These are phyloP conservation scores for Penicillium sp. DNA, from an alignment of 2,329 filamentous ascomycete species.

Conservation along the genomic window DNA sequence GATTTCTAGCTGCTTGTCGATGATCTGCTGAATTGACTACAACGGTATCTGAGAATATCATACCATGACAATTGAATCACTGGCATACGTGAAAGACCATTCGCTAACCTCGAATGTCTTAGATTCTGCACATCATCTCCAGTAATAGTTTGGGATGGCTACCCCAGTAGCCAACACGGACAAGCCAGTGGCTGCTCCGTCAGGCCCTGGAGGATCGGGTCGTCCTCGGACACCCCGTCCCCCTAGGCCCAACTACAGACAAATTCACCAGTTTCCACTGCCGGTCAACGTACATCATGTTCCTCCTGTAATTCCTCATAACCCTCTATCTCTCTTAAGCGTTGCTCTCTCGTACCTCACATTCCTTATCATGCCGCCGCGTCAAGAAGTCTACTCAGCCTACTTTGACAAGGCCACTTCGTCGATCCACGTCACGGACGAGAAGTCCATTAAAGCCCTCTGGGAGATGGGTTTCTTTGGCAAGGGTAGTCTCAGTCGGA, in stretches of 20 bases:
- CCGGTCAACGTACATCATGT: constrained; percentile 82
- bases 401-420: constrained; percentile 80
- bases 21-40: constrained; percentile 74
- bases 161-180: constrained; percentile 20
- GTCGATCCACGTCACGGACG: constrained; percentile 81
- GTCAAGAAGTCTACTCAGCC: constrained; percentile 66
- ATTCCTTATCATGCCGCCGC: constrained; percentile 67
- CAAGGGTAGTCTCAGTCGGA: constrained; percentile 88
- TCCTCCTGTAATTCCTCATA: constrained; percentile 85
- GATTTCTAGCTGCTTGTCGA: constrained; percentile 55
- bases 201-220: constrained; percentile 17
- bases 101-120: constrained; percentile 20
- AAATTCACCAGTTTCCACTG: constrained; percentile 79
- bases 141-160: constrained; percentile 33
- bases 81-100: constrained; percentile 22
- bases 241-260: constrained; percentile 60
- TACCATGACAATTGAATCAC: constrained; percentile 10
- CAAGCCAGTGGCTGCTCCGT: constrained; percentile 17
- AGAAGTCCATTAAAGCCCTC: constrained; percentile 72
- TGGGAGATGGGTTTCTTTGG: constrained; percentile 99
- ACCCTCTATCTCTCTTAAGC: constrained; percentile 84
- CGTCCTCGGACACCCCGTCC: constrained; percentile 32
- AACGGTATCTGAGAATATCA: constrained; percentile 87
- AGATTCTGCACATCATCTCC: constrained; percentile 14
- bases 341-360: constrained; percentile 75